Conservation (phyloP, 1,139 yeast genomes). For the Saccharomyces hybrid region DNA sequence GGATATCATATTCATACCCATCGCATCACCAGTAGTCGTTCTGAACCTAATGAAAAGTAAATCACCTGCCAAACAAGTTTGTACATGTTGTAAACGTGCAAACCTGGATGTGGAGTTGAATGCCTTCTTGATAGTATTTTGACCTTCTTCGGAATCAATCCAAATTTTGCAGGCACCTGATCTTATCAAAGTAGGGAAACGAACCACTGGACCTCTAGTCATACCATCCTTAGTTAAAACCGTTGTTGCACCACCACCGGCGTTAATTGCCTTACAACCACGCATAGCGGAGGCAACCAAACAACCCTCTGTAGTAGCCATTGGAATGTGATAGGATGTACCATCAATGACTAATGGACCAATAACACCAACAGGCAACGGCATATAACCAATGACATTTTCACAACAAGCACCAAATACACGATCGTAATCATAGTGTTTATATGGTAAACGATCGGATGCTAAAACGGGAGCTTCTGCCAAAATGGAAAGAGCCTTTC, state of each 20-base stretch:
- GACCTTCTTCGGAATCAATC: constrained; percentile 96
- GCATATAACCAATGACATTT: constrained; percentile 93
- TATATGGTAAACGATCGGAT: constrained; percentile 65
- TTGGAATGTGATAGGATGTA: constrained; percentile 80
- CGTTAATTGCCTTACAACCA: constrained; percentile 96
- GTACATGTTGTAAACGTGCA: constrained; percentile 85
- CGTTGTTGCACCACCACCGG: constrained; percentile 93
- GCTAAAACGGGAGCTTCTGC: constrained; percentile 80
- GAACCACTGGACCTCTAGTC: constrained; percentile 98
- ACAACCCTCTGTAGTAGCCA: constrained; percentile 99
- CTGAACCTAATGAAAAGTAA: constrained; percentile 82
- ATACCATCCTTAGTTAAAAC: constrained; percentile 94
- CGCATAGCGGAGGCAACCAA: constrained; percentile 98
- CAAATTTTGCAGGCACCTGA: constrained; percentile 94
- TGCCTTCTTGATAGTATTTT: constrained; percentile 69
- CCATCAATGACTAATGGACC: constrained; percentile 94
- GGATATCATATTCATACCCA: constrained; percentile 99
- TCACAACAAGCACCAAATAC: constrained; percentile 99
- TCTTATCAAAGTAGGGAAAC: constrained; percentile 70
- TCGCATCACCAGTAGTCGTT: constrained; percentile 98
- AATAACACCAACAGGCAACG: constrained; percentile 94
- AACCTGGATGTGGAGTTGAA: constrained; percentile 95
- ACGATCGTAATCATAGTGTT: constrained; percentile 83
- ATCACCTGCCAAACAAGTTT: constrained; percentile 95
- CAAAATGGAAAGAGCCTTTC: constrained; percentile 78